phyloP scores from a whole-genome alignment of 805 yeast species.

The Maudiozyma saulgeensis region DNA sequence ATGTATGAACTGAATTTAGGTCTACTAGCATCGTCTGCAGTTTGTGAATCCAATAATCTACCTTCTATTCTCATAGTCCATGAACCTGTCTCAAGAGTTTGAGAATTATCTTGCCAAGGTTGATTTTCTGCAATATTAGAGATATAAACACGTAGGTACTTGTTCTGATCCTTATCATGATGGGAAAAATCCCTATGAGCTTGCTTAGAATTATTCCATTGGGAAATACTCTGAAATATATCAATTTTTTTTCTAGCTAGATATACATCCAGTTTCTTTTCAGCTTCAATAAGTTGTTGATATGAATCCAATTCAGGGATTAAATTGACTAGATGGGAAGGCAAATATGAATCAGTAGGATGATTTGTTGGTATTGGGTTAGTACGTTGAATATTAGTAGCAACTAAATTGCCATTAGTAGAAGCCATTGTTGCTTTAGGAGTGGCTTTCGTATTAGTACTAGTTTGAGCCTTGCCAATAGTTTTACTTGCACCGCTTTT shows the following conservation, averaged over 20 bases:
- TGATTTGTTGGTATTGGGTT: slow-evolving; percentile 24
- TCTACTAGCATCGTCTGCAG: slow-evolving; percentile 39
- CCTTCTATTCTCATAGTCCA: slow-evolving; percentile 94
- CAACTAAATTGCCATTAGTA: neutral
- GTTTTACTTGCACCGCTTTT: neutral
- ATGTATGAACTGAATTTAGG: slow-evolving; percentile 70
- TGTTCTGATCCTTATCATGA: slow-evolving; percentile 32
- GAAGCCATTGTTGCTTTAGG: neutral
- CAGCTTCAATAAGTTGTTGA: slow-evolving; percentile 69
- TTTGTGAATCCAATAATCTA: slow-evolving; percentile 46
- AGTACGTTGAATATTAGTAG: slow-evolving; percentile 11
- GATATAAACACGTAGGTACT: slow-evolving; percentile 68
- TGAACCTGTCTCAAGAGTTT: slow-evolving; percentile 27
- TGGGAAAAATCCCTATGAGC: slow-evolving; percentile 22
- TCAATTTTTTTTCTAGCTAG: slow-evolving; percentile 79
- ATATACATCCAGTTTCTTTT: slow-evolving; percentile 68
- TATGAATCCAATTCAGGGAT: slow-evolving; percentile 68
- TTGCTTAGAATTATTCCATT: slow-evolving; percentile 34
- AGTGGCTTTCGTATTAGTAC: neutral
- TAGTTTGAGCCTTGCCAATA: neutral
- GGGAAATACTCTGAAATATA: slow-evolving; percentile 58
- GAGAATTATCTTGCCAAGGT: slow-evolving; percentile 58
- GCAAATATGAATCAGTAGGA: slow-evolving; percentile 48
- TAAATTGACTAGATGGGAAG: slow-evolving; percentile 35
- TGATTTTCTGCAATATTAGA: slow-evolving; percentile 79